phyloP scores from a whole-genome alignment of 768 basidiomycete genomes.

The Pleurotus salmoneostramineus region DNA sequence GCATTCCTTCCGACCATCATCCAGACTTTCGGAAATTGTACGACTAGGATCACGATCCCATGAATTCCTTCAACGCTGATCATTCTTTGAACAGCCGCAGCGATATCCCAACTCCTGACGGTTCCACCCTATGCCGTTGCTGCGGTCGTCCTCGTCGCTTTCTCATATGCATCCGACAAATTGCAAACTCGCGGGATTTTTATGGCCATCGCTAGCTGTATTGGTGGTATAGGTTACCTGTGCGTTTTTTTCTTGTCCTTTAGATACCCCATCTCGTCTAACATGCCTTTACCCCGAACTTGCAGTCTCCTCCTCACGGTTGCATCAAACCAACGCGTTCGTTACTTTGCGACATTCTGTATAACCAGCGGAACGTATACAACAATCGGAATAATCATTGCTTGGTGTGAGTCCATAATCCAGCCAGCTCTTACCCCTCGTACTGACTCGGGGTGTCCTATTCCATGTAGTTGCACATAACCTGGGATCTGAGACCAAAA shows the following conservation, averaged over 20 bases:
- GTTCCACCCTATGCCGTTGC: conserved; percentile 80
- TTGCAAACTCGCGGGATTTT: conserved; percentile 55
- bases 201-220: conserved; percentile 36
- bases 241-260: conserved; percentile 30
- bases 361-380: conserved; percentile 77
- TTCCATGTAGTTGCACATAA: conserved; percentile 63
- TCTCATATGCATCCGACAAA: conserved; percentile 63
- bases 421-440: no score
- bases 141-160: conserved; percentile 53
- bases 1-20: conserved; percentile 86
- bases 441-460: no score
- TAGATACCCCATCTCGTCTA: no score
- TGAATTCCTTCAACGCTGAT: no score
- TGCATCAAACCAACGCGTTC: conserved; percentile 48
- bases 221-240: conserved; percentile 64
- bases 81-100: conserved; percentile 43
- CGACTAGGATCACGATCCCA: no score
- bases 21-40: conserved; percentile 67
- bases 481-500: conserved; percentile 74
- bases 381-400: conserved; percentile 67
- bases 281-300: no score
- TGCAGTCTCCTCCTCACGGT: conserved; percentile 54
- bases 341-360: conserved; percentile 77
- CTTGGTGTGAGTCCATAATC: conserved; percentile 43
- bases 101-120: conserved; percentile 67